Evolutionary conservation across 2,329 filamentous ascomycete species (phyloP).

Genomic region (Aureobasidium vineae): DNA sequence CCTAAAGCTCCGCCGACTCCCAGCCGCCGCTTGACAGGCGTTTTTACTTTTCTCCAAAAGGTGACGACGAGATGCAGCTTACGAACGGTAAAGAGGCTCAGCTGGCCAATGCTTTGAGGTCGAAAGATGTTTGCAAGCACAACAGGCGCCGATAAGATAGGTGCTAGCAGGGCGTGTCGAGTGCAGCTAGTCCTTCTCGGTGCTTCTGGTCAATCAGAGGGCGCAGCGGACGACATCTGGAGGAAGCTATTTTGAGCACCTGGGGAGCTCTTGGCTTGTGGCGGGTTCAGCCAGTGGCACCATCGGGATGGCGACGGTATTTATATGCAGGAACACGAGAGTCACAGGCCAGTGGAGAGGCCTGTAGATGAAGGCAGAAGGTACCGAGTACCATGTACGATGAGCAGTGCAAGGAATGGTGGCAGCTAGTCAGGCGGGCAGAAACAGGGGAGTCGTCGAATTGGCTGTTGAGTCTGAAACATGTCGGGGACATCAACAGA

Average conservation of each 20-base stretch:
- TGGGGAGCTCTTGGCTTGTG: background rate
- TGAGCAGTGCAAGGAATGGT: background rate
- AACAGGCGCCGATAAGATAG: background rate
- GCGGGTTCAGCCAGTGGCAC: conserved; percentile 12
- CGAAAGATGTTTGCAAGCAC: conserved; percentile 2
- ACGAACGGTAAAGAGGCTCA: conserved; percentile 12
- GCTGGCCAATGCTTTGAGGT: conserved; percentile 9
- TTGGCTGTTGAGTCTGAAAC: conserved; percentile 18
- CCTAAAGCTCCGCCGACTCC: background rate
- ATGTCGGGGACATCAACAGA: conserved; percentile 8
- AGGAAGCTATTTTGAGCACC: conserved; percentile 9
- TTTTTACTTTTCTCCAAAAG: conserved; percentile 11
- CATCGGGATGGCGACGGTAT: conserved; percentile 17
- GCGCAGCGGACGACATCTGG: background rate
- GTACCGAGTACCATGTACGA: background rate
- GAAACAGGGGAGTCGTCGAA: background rate
- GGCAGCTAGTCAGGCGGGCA: conserved; percentile 12
- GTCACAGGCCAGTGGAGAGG: conserved; percentile 2
- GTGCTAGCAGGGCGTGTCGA: conserved; percentile 11
- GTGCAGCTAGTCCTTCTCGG: background rate
- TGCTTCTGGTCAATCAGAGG: background rate
- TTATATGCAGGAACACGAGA: conserved; percentile 26
- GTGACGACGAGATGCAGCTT: conserved; percentile 15
- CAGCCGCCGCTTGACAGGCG: conserved; percentile 11
- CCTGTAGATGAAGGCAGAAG: background rate